These are phyloP conservation scores for Chrysopogon serrulatus DNA, from an alignment of 176 grass and related monocot species.

Conservation along the genomic window DNA sequence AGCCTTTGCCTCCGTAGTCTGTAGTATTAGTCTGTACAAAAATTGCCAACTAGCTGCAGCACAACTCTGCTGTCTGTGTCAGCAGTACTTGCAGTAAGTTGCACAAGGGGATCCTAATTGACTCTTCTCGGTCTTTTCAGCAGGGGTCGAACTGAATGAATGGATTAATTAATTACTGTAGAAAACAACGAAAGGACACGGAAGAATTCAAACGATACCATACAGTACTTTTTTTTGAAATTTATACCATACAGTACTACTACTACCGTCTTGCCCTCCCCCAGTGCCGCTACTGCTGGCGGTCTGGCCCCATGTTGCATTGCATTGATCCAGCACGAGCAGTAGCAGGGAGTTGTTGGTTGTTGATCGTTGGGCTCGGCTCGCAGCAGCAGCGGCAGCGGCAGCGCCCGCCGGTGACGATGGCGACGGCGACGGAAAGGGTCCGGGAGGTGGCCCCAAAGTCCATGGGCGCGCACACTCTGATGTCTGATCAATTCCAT, in stretches of 20 bases:
- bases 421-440: slow-evolving; percentile 28
- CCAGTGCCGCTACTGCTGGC: neutral
- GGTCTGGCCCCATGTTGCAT: no score
- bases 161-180: neutral
- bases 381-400: neutral
- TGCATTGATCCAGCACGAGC: neutral
- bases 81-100: neutral
- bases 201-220: neutral
- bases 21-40: neutral
- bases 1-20: neutral
- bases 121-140: neutral
- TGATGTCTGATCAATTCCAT: neutral
- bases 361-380: slow-evolving; percentile 30
- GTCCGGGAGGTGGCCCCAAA: slow-evolving; percentile 17
- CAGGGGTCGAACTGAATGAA: neutral
- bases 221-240: neutral
- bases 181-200: neutral
- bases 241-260: neutral
- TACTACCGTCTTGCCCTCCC: no score
- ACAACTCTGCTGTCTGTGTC: neutral
- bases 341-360: neutral
- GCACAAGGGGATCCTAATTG: neutral
- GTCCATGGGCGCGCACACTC: slow-evolving; percentile 11
- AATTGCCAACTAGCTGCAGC: neutral
- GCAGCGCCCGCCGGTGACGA: neutral